Base-by-base conservation (phyloP, 1,284 basidiomycete species). In the Phellopilus nigrolimitatus region DNA sequence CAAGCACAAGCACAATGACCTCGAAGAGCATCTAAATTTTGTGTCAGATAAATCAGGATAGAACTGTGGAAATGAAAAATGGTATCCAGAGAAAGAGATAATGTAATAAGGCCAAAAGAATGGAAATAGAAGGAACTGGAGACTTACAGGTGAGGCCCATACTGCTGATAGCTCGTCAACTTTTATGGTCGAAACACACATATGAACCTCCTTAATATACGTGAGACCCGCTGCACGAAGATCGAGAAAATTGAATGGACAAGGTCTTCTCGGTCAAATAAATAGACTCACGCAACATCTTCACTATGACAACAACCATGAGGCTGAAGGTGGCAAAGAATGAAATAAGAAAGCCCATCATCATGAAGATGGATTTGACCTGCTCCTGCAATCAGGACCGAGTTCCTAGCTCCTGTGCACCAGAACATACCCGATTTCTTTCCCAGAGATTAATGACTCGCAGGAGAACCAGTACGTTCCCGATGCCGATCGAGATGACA, bases 11-110 rank as follows among this genome's bases (percentile, higher is more conserved):
- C 22, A 61, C 57, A 6, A 54, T 15, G 21, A 56, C 8, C 28
- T 59, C 61, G 38, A 61, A 61, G n/a, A 43, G 13, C 40, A 59
- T 41, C 61, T 59, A 27, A 15, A n/a, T n/a, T n/a, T n/a, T n/a
- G n/a, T n/a, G n/a, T n/a, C n/a, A n/a, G n/a, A n/a, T n/a, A 17
- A 37, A 17, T n/a, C 28, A 30, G 12, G 12, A 12, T 12, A 30
- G 28, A 6, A 30, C 12, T 30, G 28, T 30, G 6, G 6, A 30
- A 6, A 30, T 30, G 28, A 12, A 12, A 7, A 30, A 30, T 30
- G 28, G 28, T 30, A n/a, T n/a, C n/a, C 28, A 30, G 34, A 15
- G 13, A n/a, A 10, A 37, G 15, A n/a, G 8, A 8, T 13, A 13
- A 10, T 1, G 3, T 37, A 17, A 37, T 7, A 37, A 37, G n/a